Evolutionary conservation across 78 protist species (phyloP), one percentile per base, ranked within the genome.

Genomic region (Dictyostelium purpureum): DNA sequence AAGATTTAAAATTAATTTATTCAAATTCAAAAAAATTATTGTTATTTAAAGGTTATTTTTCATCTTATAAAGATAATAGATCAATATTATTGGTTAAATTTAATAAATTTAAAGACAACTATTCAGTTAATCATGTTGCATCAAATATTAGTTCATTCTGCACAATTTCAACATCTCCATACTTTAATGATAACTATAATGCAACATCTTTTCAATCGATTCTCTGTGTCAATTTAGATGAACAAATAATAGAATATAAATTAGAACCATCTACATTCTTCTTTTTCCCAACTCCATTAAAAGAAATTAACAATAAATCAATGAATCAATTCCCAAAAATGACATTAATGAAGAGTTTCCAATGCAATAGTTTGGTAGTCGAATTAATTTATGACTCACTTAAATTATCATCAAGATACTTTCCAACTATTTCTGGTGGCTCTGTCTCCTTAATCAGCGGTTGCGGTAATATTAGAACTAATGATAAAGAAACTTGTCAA

Each of bases 41-140:
- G 26, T 18, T 82, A 14, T 82, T 82, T 54, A 82, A 54, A 70
- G 90, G 90, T 12, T n/a, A 43, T 40, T 4, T 79, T 26, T 40
- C 75, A 79, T 16, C n/a, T n/a, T n/a, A n/a, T n/a, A n/a, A n/a
- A n/a, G 4, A 33, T 63, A 14, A 3, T 4, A 51, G 18, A 14
- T 54, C 79, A 24, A 24, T 82, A 33, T 21, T 82, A 6, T 28
- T 82, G 40, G 31, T 82, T 18, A 82, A 70, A 42, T 79, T 79
- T 42, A 79, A 82, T n/a, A 82, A 54, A 31, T 70, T 69, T 31
- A 67, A 70, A 18, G 12, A n/a, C 9, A 54, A 82, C 14, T 26
- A 70, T 9, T 51, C 79, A n/a, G 63, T 57, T 0, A 26, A 45
- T 33, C 79, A 51, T 10, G 56, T 82, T 0, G 0, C 24, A 3